phyloP scores from a whole-genome alignment of 805 yeast species.

The Cyberlindnera nakhonratchasimensis region DNA sequence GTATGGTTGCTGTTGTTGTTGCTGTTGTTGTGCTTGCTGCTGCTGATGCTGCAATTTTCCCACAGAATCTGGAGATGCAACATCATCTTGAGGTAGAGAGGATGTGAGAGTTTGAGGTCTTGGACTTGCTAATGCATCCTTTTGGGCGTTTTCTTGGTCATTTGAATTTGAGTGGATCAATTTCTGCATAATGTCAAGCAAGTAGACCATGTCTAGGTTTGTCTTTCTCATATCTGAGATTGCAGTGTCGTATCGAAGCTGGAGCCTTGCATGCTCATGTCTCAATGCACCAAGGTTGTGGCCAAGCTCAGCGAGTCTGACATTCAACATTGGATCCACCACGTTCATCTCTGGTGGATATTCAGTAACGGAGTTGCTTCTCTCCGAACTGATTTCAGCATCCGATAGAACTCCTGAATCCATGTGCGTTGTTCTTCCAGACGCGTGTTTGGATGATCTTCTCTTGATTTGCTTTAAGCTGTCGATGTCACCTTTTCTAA shows the following conservation, averaged over 20 bases:
- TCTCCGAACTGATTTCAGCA: constrained; percentile 21
- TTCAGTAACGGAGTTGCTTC: constrained; percentile 21
- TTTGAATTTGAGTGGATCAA: constrained; percentile 13
- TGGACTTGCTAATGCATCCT: constrained; percentile 2
- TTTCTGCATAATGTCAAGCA: constrained; percentile 45
- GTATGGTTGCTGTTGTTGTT: constrained; percentile 3
- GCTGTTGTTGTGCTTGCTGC: constrained; percentile 1
- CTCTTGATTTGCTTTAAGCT: constrained; percentile 74
- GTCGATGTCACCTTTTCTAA: constrained; percentile 77
- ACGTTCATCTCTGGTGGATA: constrained; percentile 4
- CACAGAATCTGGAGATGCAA: constrained; percentile 23
- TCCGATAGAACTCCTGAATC: constrained; percentile 16
- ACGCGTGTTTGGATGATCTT: constrained; percentile 48
- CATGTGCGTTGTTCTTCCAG: constrained; percentile 15
- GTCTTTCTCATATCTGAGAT: constrained; percentile 45
- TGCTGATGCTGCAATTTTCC: constrained; percentile 1
- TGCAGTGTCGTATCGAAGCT: constrained; percentile 45
- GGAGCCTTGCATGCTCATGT: constrained; percentile 41
- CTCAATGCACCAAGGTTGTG: constrained; percentile 36
- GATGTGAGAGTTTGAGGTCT: constrained; percentile 2
- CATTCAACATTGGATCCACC: constrained; percentile 25
- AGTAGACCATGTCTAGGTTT: constrained; percentile 49
- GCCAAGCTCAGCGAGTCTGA: constrained; percentile 36
- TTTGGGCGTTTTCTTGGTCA: neutral
- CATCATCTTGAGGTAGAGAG: constrained; percentile 14